Percentiles rank a stretch among this genome's conserved stretches.
phyloP scores from a whole-genome alignment of 1,284 basidiomycete genomes.

The Moesziomyces sp. region DNA sequence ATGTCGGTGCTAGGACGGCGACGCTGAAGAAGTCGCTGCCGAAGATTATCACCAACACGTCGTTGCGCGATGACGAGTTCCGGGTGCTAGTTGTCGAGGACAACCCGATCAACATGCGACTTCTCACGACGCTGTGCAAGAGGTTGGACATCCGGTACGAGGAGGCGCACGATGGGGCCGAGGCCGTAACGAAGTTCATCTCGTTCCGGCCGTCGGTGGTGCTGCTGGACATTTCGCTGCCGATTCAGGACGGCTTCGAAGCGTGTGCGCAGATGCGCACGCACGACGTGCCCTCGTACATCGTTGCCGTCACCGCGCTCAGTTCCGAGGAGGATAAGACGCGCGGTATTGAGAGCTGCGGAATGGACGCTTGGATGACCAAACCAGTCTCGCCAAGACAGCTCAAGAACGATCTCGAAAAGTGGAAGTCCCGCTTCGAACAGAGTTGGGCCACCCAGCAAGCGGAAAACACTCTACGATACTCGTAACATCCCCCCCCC shows the following conservation, averaged over 20 bases:
- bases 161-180: conserved; percentile 53
- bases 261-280: conserved; percentile 55
- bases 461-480: not conserved
- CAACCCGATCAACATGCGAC: conserved; percentile 59
- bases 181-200: conserved; percentile 53
- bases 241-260: conserved; percentile 55
- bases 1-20: not conserved
- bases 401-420: conserved; percentile 29
- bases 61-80: conserved; percentile 31
- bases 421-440: conserved; percentile 8
- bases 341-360: conserved; percentile 46
- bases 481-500: not conserved
- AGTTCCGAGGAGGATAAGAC: conserved; percentile 51
- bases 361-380: conserved; percentile 59
- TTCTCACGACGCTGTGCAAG: conserved; percentile 51
- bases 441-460: not conserved
- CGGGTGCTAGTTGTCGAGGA: conserved; percentile 58
- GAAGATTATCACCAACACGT: conserved; percentile 15
- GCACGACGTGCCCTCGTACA: conserved; percentile 34
- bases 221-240: conserved; percentile 59
- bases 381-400: conserved; percentile 50
- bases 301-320: conserved; percentile 58
- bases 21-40: conserved; percentile 4
- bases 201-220: conserved; percentile 50
- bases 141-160: conserved; percentile 40